A percentile compares a stretch with the other conserved stretches of the same genome.
These are phyloP conservation scores for Fusarium verticillioides DNA, from an alignment of 2,329 filamentous ascomycete species.

Conservation along the genomic window DNA sequence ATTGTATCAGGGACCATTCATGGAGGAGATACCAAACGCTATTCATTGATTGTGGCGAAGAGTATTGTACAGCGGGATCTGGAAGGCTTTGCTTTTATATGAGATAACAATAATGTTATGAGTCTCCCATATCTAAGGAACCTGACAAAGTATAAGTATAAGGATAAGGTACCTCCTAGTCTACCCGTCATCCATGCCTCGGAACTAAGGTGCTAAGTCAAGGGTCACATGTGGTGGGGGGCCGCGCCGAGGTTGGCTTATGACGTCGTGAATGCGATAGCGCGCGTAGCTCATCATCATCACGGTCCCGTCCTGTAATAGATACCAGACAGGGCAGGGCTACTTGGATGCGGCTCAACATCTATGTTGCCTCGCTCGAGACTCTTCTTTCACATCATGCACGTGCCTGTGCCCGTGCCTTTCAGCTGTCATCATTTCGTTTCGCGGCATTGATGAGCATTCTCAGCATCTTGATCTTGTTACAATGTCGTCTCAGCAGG, in stretches of 20 bases:
- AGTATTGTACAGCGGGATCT: background rate
- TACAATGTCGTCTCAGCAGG: conserved; percentile 49
- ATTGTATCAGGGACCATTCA: background rate
- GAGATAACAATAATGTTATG: background rate
- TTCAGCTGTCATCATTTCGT: background rate
- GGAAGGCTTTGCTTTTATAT: background rate
- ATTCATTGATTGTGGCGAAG: background rate
- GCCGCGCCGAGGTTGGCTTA: conserved; percentile 29
- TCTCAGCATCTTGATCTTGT: background rate
- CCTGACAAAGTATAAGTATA: background rate
- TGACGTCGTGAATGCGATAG: conserved; percentile 33
- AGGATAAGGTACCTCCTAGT: background rate
- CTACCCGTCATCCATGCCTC: conserved; percentile 4
- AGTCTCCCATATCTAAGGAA: background rate
- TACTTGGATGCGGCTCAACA: conserved; percentile 10
- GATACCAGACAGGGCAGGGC: background rate
- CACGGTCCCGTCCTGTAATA: background rate
- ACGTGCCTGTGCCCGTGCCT: conserved; percentile 9
- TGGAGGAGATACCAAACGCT: background rate
- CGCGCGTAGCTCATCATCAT: conserved; percentile 8
- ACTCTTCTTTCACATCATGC: conserved; percentile 13
- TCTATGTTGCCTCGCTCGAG: background rate
- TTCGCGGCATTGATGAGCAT: background rate
- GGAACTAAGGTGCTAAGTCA: background rate
- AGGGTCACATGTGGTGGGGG: conserved; percentile 33